Conservation (phyloP, 2,329 filamentous ascomycete species). For the Colletotrichum viniferum region DNA sequence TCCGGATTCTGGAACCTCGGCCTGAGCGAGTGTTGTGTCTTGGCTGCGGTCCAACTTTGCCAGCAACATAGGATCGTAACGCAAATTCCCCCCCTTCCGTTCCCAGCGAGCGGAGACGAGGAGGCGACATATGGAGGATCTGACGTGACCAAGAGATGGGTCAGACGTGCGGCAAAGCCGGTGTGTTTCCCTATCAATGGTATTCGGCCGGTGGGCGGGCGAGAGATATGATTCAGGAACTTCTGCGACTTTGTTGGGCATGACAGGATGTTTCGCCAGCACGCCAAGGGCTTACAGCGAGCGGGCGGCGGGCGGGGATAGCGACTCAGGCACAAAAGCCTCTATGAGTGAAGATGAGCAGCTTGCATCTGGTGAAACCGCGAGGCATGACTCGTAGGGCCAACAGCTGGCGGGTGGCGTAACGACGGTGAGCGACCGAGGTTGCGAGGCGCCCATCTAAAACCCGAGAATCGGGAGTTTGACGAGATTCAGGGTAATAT, state of each 20-base stretch:
- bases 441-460: background rate
- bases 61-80: background rate
- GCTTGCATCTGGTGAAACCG: background rate
- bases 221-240: slow-evolving; percentile 12
- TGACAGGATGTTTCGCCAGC: slow-evolving; percentile 1
- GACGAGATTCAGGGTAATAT: slow-evolving; percentile 20
- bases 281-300: slow-evolving; percentile 1
- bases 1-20: background rate
- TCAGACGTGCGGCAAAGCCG: slow-evolving; percentile 8
- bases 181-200: slow-evolving; percentile 3
- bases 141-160: slow-evolving; percentile 13
- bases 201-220: background rate
- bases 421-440: slow-evolving; percentile 12
- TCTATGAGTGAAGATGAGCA: slow-evolving; percentile 7
- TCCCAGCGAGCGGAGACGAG: background rate
- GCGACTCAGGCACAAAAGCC: background rate
- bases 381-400: slow-evolving; percentile 8
- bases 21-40: background rate
- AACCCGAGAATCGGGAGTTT: slow-evolving; percentile 6
- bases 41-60: background rate
- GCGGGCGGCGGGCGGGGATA: background rate
- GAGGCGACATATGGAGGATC: background rate
- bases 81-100: background rate
- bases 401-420: background rate
- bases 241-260: slow-evolving; percentile 8